Conservation (phyloP, 176 grass and related monocot species). For the Eleusine coracana region DNA sequence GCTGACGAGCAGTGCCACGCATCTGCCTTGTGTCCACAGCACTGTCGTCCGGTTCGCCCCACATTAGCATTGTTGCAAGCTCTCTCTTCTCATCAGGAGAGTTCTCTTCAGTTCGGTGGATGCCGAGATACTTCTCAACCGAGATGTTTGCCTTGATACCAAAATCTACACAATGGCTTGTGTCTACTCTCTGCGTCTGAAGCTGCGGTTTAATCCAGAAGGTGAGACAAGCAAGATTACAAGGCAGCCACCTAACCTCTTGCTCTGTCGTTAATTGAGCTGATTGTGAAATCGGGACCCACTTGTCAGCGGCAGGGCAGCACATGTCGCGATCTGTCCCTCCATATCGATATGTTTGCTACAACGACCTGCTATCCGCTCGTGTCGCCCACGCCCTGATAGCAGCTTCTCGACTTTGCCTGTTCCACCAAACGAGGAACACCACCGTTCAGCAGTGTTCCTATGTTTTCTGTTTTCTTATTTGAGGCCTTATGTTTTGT, state of each 20-base stretch:
- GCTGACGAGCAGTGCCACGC: neutral
- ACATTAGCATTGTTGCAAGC: neutral
- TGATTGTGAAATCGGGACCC: neutral
- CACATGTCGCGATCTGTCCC: neutral
- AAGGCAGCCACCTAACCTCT: neutral
- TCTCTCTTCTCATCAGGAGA: neutral
- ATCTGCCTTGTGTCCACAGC: neutral
- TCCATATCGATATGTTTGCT: conserved; percentile 3
- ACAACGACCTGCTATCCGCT: conserved; percentile 4
- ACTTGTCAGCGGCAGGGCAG: neutral
- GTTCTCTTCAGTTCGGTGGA: neutral
- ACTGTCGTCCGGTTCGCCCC: neutral
- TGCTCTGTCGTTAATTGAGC: neutral
- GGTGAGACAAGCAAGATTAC: too few relatives aligned
- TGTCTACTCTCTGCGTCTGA: too few relatives aligned
- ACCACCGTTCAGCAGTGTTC: neutral
- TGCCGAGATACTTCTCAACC: neutral
- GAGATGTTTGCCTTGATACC: neutral
- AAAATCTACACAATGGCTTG: too few relatives aligned
- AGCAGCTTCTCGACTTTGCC: neutral
- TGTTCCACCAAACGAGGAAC: neutral
- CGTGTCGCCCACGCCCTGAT: neutral
- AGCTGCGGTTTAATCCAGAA: too few relatives aligned
- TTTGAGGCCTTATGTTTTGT: too few relatives aligned
- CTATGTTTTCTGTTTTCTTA: neutral